Base-by-base conservation (phyloP, 2,329 filamentous ascomycete species). In the Falciphora oryzae region DNA sequence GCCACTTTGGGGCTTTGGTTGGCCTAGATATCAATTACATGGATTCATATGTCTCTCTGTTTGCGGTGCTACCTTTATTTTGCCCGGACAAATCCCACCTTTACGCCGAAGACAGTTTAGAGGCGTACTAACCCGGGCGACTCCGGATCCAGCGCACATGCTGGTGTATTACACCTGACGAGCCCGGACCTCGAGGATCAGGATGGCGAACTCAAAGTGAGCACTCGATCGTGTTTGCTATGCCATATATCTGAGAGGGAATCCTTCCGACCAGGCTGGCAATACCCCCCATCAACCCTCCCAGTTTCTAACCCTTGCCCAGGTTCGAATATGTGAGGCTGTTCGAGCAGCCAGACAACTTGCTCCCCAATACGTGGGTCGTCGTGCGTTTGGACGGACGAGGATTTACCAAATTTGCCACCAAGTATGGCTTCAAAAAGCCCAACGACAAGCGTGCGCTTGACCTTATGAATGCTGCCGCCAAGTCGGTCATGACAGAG, bases 361-460 rank as follows among this genome's bases (percentile, higher is more conserved):
- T 99, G 57, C 83, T 98, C 28, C 92, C 89, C 64, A 96, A 96
- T 73, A 98, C 94, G 31, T 99, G 93, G 93, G 90, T 98, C 65
- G 92, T 98, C 27, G 88, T 99, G 65, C 89, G 95, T 66, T 89
- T 99, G 72, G 95, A 99, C 77, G 95, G 95, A 29, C 85, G 94
- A 68, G 93, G 93, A 25, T 99, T 99, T 77, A 95, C 93, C 72
- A 97, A 96, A 38, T 63, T 63, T 38, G 62, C 56, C 67, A 83
- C 86, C 67, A 91, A 90, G 75, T 95, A 98, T 78, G 79, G 79
- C 28, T 98, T 98, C 73, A 83, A 88, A 70, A 99, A 98, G 77
- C 95, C 95, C 56, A 99, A 98, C 77, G 95, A 99, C 76, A 83
- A 83, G 57, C 85, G 91, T 68, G 95, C 93, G 0, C 79, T 98